A percentile compares a stretch with the other conserved stretches of the same genome.
Conservation (phyloP, 768 basidiomycete species). For the Agrocybe pediades region DNA sequence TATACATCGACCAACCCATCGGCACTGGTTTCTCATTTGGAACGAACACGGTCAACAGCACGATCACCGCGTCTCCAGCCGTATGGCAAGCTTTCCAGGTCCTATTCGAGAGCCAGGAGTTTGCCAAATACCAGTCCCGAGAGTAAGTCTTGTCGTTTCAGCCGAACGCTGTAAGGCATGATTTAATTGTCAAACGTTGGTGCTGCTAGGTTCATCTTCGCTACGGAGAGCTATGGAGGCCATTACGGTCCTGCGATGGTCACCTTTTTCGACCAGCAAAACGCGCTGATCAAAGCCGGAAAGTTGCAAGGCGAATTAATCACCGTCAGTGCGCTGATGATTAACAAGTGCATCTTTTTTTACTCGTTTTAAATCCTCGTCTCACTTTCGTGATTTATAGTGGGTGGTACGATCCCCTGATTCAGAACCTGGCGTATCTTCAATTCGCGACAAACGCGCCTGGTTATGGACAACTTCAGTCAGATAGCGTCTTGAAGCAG, state of each 20-base stretch:
- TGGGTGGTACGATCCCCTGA: constrained; percentile 67
- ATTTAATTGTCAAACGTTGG: not conserved
- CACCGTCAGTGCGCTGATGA: constrained; percentile 60
- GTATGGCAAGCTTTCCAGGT: constrained; percentile 69
- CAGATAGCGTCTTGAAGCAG: constrained; percentile 40
- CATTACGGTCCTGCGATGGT: constrained; percentile 70
- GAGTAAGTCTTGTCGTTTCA: constrained; percentile 38
- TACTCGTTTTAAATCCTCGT: not conserved
- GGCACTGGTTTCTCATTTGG: constrained; percentile 69
- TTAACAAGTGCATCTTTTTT: constrained; percentile 47
- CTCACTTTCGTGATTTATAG: constrained; percentile 29
- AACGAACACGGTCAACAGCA: constrained; percentile 57
- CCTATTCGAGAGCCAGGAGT: constrained; percentile 56
- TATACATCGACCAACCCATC: constrained; percentile 73
- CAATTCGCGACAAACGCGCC: constrained; percentile 63
- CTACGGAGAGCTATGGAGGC: constrained; percentile 70
- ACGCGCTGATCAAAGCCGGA: constrained; percentile 47
- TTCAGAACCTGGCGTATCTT: constrained; percentile 63
- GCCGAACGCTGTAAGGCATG: not conserved
- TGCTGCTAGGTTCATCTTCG: constrained; percentile 53
- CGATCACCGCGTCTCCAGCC: constrained; percentile 52
- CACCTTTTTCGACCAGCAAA: constrained; percentile 66
- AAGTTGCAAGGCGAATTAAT: constrained; percentile 50
- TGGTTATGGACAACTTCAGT: constrained; percentile 65
- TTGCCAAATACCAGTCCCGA: constrained; percentile 51